phyloP scores from a whole-genome alignment of 2,329 filamentous ascomycete species.

The Helicocarpus griseus region DNA sequence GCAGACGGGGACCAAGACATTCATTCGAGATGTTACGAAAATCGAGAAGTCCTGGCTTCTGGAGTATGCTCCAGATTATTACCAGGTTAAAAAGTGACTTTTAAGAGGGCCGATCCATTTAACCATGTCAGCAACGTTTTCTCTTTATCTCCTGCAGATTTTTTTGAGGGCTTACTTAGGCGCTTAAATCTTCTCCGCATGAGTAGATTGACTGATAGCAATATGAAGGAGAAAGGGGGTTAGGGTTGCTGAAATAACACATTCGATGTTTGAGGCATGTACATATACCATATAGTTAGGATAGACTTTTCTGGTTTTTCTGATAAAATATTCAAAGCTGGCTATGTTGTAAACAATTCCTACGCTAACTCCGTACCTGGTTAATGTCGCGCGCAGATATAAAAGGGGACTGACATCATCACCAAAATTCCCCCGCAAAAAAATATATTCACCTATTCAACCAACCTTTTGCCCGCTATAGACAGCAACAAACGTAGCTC shows the following conservation, averaged over 20 bases:
- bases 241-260: too few species aligned
- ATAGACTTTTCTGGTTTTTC: neutral
- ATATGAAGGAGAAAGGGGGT: too few species aligned
- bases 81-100: constrained; percentile 48
- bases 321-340: neutral
- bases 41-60: constrained; percentile 88
- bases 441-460: neutral
- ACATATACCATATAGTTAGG: neutral
- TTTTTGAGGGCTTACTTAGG: too few species aligned
- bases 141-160: too few species aligned
- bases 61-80: constrained; percentile 80
- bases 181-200: too few species aligned
- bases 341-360: neutral
- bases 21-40: constrained; percentile 84
- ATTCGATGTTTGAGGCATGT: too few species aligned
- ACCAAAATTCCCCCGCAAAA: neutral
- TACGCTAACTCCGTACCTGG: neutral
- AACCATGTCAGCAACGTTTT: too few species aligned
- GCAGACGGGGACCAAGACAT: constrained; percentile 80
- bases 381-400: neutral
- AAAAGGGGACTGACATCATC: neutral
- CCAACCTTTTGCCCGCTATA: neutral
- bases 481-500: neutral
- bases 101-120: too few species aligned
- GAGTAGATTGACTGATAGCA: too few species aligned